Evolutionary conservation across 1,284 basidiomycete species (phyloP).

Genomic region (Agaricales sp.): DNA sequence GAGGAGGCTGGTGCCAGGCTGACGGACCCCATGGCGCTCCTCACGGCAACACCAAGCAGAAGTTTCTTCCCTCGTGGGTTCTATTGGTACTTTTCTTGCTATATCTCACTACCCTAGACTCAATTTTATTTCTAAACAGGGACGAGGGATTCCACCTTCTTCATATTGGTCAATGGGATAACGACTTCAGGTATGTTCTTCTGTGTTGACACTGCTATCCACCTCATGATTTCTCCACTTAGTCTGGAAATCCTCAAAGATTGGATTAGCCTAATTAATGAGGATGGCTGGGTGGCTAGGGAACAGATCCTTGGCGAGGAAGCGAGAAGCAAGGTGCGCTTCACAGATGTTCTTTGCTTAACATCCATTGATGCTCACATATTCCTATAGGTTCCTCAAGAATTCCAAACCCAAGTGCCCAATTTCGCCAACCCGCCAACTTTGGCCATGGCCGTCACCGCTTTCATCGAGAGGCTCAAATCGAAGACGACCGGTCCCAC

Average conservation of each 20-base stretch:
- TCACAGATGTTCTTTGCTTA: conserved; percentile 1
- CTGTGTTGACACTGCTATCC: neutral
- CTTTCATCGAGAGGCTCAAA: conserved; percentile 73
- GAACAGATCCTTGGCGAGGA: conserved; percentile 96
- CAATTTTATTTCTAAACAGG: conserved; percentile 35
- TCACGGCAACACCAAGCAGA: conserved; percentile 89
- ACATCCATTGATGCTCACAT: conserved; percentile 6
- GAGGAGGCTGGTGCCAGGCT: conserved; percentile 46
- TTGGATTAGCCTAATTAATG: conserved; percentile 87
- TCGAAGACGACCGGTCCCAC: conserved; percentile 33
- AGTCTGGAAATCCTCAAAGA: conserved; percentile 82
- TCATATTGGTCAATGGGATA: conserved; percentile 88
- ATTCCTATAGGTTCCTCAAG: conserved; percentile 58
- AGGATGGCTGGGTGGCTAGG: conserved; percentile 89
- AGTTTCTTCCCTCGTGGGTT: conserved; percentile 96
- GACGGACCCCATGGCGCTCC: conserved; percentile 65
- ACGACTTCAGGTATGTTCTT: conserved; percentile 62
- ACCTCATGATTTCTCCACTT: neutral
- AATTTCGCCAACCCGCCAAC: conserved; percentile 93
- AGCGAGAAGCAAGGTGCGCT: conserved; percentile 73
- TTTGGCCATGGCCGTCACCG: conserved; percentile 81
- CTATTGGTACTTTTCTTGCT: conserved; percentile 62
- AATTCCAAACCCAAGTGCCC: conserved; percentile 90
- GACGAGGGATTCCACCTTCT: conserved; percentile 94
- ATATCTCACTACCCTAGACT: conserved; percentile 5